phyloP scores from a whole-genome alignment of 805 yeast species.

The Sugiyamaella lignohabitans region DNA sequence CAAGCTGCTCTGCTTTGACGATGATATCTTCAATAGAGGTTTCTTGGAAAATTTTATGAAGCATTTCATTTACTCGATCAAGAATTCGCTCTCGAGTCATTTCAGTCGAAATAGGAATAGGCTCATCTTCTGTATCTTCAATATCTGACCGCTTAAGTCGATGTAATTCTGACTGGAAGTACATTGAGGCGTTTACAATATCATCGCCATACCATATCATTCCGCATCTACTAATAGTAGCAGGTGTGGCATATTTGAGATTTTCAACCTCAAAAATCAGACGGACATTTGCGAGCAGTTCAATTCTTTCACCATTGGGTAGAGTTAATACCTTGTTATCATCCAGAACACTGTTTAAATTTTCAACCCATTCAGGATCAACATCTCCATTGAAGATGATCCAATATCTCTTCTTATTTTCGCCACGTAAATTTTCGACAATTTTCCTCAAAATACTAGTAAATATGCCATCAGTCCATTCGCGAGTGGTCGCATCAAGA shows the following conservation, averaged over 20 bases:
- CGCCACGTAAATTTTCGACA: slow-evolving; percentile 52
- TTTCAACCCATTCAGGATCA: slow-evolving; percentile 92
- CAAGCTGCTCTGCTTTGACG: slow-evolving; percentile 25
- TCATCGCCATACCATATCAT: slow-evolving; percentile 63
- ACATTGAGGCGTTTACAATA: slow-evolving; percentile 22
- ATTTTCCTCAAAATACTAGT: slow-evolving; percentile 60
- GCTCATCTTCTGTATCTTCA: slow-evolving; percentile 21
- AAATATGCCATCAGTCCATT: slow-evolving; percentile 87
- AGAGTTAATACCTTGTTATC: slow-evolving; percentile 76
- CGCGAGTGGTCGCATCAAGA: slow-evolving; percentile 70
- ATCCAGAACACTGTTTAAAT: slow-evolving; percentile 82
- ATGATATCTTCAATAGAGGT: slow-evolving; percentile 19
- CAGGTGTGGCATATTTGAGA: slow-evolving; percentile 69
- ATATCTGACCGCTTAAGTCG: slow-evolving; percentile 9
- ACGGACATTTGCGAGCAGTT: slow-evolving; percentile 55
- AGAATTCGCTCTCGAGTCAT: neutral
- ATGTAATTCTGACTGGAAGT: slow-evolving; percentile 20
- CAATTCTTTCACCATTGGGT: slow-evolving; percentile 83
- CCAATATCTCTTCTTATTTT: slow-evolving; percentile 53
- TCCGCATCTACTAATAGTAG: slow-evolving; percentile 90
- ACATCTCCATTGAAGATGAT: slow-evolving; percentile 86
- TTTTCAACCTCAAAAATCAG: slow-evolving; percentile 72
- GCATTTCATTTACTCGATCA: neutral
- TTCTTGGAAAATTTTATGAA: neutral
- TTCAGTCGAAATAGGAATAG: neutral